Evolutionary conservation across 352 stramenopile genomes (phyloP).

Genomic region (Phytopythium vexans): DNA sequence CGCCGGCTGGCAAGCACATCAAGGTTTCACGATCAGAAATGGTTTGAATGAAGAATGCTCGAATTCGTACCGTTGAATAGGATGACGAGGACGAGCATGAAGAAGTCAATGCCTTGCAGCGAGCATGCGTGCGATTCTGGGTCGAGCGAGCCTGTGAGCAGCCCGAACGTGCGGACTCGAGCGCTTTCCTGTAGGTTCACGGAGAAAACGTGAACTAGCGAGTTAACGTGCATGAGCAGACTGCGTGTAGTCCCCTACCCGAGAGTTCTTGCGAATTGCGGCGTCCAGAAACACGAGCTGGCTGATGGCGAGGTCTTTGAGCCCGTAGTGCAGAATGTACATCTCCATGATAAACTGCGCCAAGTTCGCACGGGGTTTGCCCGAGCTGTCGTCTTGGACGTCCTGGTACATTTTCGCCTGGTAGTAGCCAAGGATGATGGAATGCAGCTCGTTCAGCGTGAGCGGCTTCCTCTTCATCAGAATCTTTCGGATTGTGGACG

Average conservation of each 20-base stretch:
- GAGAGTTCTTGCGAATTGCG: conserved; percentile 61
- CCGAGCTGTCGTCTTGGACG: conserved; percentile 58
- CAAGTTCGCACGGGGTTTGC: conserved; percentile 50
- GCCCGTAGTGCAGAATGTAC: conserved; percentile 77
- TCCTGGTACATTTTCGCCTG: conserved; percentile 83
- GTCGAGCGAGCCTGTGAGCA: conserved; percentile 72
- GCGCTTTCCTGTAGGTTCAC: conserved; percentile 44
- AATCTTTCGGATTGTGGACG: conserved; percentile 74
- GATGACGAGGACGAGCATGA: conserved; percentile 71
- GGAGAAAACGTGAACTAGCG: not conserved
- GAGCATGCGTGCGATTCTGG: conserved; percentile 74
- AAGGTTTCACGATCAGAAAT: conserved; percentile 2
- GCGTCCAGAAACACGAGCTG: conserved; percentile 78
- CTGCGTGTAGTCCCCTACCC: conserved; percentile 16
- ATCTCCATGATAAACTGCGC: conserved; percentile 85
- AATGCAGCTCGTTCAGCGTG: conserved; percentile 64
- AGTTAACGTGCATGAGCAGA: not conserved
- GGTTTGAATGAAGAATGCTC: conserved; percentile 2
- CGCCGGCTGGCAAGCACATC: conserved; percentile 30
- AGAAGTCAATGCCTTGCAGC: conserved; percentile 71
- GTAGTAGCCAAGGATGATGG: conserved; percentile 76
- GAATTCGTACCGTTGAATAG: conserved; percentile 67
- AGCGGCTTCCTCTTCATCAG: conserved; percentile 70
- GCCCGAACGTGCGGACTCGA: conserved; percentile 60
- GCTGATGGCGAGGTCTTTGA: conserved; percentile 78